Evolutionary conservation across 768 basidiomycete genomes (phyloP).

Genomic region (Leccinellum albellum): DNA sequence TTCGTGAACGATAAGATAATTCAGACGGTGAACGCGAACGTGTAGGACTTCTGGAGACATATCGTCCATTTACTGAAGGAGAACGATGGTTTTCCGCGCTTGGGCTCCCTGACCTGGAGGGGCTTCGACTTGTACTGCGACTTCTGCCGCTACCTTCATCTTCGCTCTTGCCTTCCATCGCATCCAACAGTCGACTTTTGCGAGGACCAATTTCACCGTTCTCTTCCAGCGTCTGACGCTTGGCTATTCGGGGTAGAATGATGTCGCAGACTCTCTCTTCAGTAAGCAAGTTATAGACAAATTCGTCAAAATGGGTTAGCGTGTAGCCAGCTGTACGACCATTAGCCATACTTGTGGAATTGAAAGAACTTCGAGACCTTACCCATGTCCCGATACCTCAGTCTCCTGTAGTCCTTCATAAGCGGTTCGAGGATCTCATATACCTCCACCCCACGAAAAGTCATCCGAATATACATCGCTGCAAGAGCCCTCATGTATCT

Average conservation of each 20-base stretch:
- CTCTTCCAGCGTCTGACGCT: slow-evolving; percentile 86
- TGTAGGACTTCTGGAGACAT: slow-evolving; percentile 64
- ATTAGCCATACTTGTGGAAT: neutral
- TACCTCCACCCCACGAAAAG: slow-evolving; percentile 85
- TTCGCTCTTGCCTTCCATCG: slow-evolving; percentile 74
- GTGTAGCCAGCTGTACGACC: slow-evolving; percentile 68
- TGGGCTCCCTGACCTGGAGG: slow-evolving; percentile 24
- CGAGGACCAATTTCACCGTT: slow-evolving; percentile 84
- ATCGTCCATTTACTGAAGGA: slow-evolving; percentile 49
- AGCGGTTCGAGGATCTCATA: slow-evolving; percentile 93
- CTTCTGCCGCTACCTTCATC: slow-evolving; percentile 40
- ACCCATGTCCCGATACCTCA: slow-evolving; percentile 81
- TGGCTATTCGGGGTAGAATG: slow-evolving; percentile 86
- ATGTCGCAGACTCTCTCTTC: slow-evolving; percentile 96
- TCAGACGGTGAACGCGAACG: slow-evolving; percentile 37
- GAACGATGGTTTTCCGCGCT: slow-evolving; percentile 28
- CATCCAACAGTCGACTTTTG: slow-evolving; percentile 82
- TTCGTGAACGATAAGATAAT: slow-evolving; percentile 49
- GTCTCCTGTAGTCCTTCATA: slow-evolving; percentile 89
- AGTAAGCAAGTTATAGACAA: slow-evolving; percentile 74
- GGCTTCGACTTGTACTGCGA: slow-evolving; percentile 31
- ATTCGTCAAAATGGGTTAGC: slow-evolving; percentile 89
- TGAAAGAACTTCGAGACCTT: slow-evolving; percentile 23
- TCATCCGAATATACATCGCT: slow-evolving; percentile 92
- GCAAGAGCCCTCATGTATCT: slow-evolving; percentile 94